Base-by-base conservation (phyloP, 2,329 filamentous ascomycete genomes). In the Ustulina deusta region DNA sequence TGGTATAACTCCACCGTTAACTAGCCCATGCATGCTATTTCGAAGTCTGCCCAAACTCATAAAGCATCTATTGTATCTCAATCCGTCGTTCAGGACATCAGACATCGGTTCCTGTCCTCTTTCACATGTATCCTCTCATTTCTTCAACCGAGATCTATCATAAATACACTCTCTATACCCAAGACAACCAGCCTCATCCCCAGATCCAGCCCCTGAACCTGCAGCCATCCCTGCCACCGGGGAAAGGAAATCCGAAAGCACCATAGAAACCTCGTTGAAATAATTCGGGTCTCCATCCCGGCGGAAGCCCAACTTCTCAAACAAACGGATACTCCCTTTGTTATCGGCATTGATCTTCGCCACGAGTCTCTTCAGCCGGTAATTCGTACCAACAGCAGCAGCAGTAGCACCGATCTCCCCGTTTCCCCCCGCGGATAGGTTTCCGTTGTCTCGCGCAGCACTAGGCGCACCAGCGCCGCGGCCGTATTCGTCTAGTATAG, bases 281-380 rank as follows among this genome's bases (percentile, higher is more conserved):
- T 89, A 89, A 72, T 89, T 87, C 59, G 85, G 83, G 2, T 75
- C 81, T 0, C 85, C 87, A n/a, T 78, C 76, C 75, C 85, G 83
- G 68, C 70, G 71, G 66, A 89, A 89, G 0, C 86, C 86, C 55
- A 89, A 74, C 38, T 82, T 79, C 69, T 74, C 76, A 70, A 89
- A 89, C 54, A 89, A 75, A 32, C 79, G 79, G 22, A 85, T 81
- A 67, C 87, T 89, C 1, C 79, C 81, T 7, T 55, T 73, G 52
- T 91, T 92, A 3, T 74, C 78, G 62, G 84, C 84, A 70, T 90
- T 85, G 72, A 88, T 90, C 75, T 89, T 89, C 1, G 82, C 85
- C 75, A 88, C 87, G 22, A 90, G 69, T 0, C 83, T 79, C 65
- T 81, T 85, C n/a, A 88, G 73, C 69, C 69, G 17, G 5, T 3